Base-by-base conservation (phyloP, 441 rosid species). In the Populus tomentosa region DNA sequence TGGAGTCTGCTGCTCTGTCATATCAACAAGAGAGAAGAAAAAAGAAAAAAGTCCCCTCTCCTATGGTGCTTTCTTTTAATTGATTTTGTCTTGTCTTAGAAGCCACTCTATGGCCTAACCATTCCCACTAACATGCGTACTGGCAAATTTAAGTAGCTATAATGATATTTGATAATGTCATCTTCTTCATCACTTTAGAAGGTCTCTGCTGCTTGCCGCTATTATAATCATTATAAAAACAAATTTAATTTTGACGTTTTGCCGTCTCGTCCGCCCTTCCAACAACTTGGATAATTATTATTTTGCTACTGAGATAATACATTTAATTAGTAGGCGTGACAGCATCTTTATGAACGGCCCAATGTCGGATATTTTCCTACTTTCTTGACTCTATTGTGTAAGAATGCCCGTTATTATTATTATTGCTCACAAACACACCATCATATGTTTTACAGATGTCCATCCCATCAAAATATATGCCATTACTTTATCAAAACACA, bases 81-180 rank as follows among this genome's bases (percentile, higher is more conserved):
- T 82, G 82, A 84, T 83, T 83, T 83, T 82, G 46, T 84, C 93
- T 91, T 89, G 74, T 80, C 93, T 89, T 91, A 71, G 73, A 89
- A 89, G 93, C 85, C 85, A 91, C 86, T 84, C 85, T 80, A 33
- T 11, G 70, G 11, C 33, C 72, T 76, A 84, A 74, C 74, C 66
- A 75, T 80, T 74, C 80, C 78, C 74, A 74, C 77, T 79, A 65
- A 69, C 76, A 70, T 24, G 13, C 63, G 36, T 40, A 36, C 64
- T 53, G 4, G 32, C 67, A 71, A 50, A 50, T 50, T 50, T 1
- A 69, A 64, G 59, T 40, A 16, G 75, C 77, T 74, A 81, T 77
- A 71, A 75, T 56, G 30, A 38, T 56, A 32, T 72, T 5, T 28
- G 30, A 28, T 28, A 28, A 46, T 46, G 24, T 16, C 23, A 32